Evolutionary conservation across 2,329 filamentous ascomycete species (phyloP).

Genomic region (Fusarium sp.): DNA sequence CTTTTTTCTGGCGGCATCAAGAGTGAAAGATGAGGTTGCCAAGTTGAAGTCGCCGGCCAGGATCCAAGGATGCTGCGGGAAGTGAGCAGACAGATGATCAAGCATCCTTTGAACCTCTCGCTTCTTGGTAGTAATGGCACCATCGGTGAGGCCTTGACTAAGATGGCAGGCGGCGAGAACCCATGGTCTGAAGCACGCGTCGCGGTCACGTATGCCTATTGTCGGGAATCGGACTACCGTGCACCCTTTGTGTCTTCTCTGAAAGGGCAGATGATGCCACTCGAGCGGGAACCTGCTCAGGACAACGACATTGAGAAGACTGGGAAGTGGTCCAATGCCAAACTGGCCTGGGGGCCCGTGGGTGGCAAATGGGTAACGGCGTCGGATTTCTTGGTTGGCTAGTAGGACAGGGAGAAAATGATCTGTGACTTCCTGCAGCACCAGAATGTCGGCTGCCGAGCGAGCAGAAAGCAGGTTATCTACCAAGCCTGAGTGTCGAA

Average conservation of each 20-base stretch:
- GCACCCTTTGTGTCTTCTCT: conserved; percentile 67
- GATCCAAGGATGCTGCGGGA: conserved; percentile 61
- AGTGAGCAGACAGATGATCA: conserved; percentile 54
- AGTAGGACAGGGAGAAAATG: conserved; percentile 69
- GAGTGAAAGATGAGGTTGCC: conserved; percentile 66
- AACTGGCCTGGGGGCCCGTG: conserved; percentile 65
- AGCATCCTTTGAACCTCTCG: conserved; percentile 64
- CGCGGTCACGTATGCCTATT: conserved; percentile 12
- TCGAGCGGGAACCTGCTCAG: conserved; percentile 65
- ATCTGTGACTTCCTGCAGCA: conserved; percentile 74
- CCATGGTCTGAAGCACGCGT: conserved; percentile 48
- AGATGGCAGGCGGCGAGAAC: conserved; percentile 70
- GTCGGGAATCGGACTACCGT: conserved; percentile 58
- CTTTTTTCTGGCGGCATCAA: conserved; percentile 62
- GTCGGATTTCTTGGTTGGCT: conserved; percentile 54
- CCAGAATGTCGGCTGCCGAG: conserved; percentile 58
- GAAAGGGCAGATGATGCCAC: conserved; percentile 66
- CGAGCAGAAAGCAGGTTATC: conserved; percentile 55
- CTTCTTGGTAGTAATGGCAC: conserved; percentile 66
- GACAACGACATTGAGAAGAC: conserved; percentile 69
- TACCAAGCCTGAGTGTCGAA: conserved; percentile 56
- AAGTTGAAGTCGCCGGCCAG: conserved; percentile 75
- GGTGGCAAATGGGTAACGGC: conserved; percentile 65
- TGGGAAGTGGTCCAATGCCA: conserved; percentile 66
- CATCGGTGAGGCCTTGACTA: conserved; percentile 69